Conservation (phyloP, 1,284 basidiomycete species). For the Leccinum huronense region DNA sequence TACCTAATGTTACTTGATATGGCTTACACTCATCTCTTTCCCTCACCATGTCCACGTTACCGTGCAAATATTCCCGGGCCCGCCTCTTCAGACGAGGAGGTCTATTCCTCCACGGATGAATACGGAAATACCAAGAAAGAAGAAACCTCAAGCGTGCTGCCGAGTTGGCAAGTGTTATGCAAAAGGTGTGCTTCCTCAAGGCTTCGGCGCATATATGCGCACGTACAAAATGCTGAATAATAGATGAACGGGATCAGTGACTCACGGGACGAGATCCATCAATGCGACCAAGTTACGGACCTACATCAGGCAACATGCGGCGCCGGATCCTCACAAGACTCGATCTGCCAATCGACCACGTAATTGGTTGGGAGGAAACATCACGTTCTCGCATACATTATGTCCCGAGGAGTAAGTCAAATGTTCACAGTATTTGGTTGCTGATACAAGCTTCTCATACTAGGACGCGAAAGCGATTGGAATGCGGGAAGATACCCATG, state of each 20-base stretch:
- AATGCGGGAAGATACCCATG: constrained; percentile 1
- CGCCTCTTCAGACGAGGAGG: no score
- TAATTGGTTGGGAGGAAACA: background rate
- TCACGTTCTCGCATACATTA: background rate
- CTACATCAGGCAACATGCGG: background rate
- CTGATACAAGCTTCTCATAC: background rate
- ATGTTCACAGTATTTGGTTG: background rate
- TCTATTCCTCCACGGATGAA: no score
- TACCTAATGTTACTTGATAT: no score
- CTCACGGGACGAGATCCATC: background rate
- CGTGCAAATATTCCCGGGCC: no score
- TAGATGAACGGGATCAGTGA: background rate
- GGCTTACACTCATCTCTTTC: no score
- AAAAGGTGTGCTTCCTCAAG: no score
- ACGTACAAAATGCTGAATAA: background rate
- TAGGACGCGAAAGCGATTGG: constrained; percentile 1
- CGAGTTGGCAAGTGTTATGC: no score
- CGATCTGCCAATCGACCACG: constrained; percentile 1
- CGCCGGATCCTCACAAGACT: background rate
- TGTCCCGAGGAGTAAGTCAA: constrained; percentile 1
- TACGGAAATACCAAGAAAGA: no score
- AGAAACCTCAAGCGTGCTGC: no score
- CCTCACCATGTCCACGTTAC: no score
- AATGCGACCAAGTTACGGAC: background rate
- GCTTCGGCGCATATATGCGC: background rate